Evolutionary conservation across 805 yeast species (phyloP).

Genomic region (Naumovozyma dairenensis): DNA sequence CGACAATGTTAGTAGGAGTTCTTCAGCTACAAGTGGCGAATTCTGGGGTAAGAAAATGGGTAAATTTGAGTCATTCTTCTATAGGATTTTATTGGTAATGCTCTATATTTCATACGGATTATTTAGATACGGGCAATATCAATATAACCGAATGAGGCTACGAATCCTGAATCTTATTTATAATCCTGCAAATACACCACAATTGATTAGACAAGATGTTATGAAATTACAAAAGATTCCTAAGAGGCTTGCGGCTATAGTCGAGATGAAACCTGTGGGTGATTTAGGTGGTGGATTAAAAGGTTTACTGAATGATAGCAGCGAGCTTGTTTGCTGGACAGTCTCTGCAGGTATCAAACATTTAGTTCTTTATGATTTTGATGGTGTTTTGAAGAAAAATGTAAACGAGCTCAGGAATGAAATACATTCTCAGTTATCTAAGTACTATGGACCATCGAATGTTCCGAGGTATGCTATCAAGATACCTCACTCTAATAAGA

Average conservation of each 20-base stretch:
- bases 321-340: conserved; percentile 80
- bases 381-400: conserved; percentile 53
- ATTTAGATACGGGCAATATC: conserved; percentile 41
- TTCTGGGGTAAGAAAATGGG: conserved; percentile 11
- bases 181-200: conserved; percentile 69
- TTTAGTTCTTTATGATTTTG: conserved; percentile 68
- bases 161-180: conserved; percentile 54
- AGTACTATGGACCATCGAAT: conserved; percentile 63
- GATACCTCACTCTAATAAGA: conserved; percentile 57
- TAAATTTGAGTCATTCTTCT: conserved; percentile 25
- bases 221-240: conserved; percentile 68
- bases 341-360: conserved; percentile 75
- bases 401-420: conserved; percentile 48
- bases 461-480: conserved; percentile 53
- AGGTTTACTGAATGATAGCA: conserved; percentile 65
- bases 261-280: conserved; percentile 61
- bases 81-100: conserved; percentile 40
- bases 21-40: conserved; percentile 3
- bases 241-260: conserved; percentile 60
- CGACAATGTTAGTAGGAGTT: too few relatives aligned
- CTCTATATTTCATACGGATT: conserved; percentile 49
- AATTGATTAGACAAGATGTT: conserved; percentile 76
- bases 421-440: conserved; percentile 47
- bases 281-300: conserved; percentile 86
- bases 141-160: conserved; percentile 43